Base-by-base conservation (phyloP, 2,329 filamentous ascomycete genomes). In the Fusarium globosum region DNA sequence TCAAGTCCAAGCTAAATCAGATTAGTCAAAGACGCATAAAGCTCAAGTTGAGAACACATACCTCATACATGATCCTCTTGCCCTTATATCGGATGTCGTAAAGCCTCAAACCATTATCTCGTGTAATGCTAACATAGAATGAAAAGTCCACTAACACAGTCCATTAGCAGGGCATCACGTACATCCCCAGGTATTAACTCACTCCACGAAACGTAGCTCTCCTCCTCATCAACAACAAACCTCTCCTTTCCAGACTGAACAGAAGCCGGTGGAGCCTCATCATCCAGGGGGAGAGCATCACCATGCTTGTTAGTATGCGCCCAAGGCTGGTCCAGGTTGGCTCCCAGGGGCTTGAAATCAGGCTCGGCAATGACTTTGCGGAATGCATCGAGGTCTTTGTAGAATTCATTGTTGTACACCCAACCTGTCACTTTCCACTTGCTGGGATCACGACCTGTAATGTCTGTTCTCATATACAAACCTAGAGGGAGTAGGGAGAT, bases 191-290 rank as follows among this genome's bases (percentile, higher is more conserved):
- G 14, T 18, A 13, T 21, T 0, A 5, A 30, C 61, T 26, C 11
- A 64, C 61, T 64, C 57, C 61, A 64, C 3, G 57, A 51, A 18
- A 64, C 57, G 9, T 64, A 64, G 7, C 61, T 64, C 28, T 64
- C 61, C 4, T 35, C 36, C 4, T 35, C 42, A 9, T 64, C 61
- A 23, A 64, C 57, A 42, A 21, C 3, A 21, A 64, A 64, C 3
- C 61, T 62, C 10, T 43, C 21, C 16, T 62, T 51, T 12, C 30
- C 28, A 23, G 61, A 33, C 13, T 62, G 61, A 23, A 62, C 23
- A 49, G 57, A 51, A 3, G 61, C 42, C 1, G 61, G 57, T 1
- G 61, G 61, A 11, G 57, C 9, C 1, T 16, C 9, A 12, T 64
- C 43, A 21, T 64, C 61, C 15, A 64, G 35, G 10, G 61, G 61